Percentiles rank a stretch among this genome's conserved stretches.
phyloP scores from a whole-genome alignment of 2,329 filamentous ascomycete genomes.

The Talaromyces sp. region DNA sequence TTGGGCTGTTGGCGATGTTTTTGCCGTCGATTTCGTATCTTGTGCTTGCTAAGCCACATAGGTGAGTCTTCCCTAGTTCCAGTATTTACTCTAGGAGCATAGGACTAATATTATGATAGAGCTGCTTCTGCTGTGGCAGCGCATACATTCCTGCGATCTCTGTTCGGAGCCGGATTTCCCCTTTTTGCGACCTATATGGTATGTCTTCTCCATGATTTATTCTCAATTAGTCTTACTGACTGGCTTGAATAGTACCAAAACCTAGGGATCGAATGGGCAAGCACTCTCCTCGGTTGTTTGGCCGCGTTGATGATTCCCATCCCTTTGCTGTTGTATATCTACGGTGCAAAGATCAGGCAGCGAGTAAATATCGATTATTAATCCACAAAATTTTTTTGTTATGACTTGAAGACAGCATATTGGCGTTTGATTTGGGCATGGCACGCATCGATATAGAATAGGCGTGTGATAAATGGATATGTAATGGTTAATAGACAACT shows the following conservation, averaged over 20 bases:
- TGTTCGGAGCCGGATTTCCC: slow-evolving; percentile 36
- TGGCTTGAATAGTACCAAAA: slow-evolving; percentile 37
- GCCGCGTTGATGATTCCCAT: slow-evolving; percentile 39
- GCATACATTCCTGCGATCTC: slow-evolving; percentile 48
- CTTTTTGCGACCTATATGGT: slow-evolving; percentile 36
- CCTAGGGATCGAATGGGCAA: slow-evolving; percentile 42
- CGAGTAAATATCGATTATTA: slow-evolving; percentile 14
- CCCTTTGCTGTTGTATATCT: slow-evolving; percentile 40
- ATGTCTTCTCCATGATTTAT: slow-evolving; percentile 24
- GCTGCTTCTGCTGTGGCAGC: slow-evolving; percentile 57
- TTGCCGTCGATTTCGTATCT: slow-evolving; percentile 39
- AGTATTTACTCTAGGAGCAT: slow-evolving; percentile 37
- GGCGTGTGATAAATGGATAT: background rate
- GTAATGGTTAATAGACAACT: background rate
- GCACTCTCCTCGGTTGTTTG: slow-evolving; percentile 40
- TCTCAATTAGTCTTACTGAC: slow-evolving; percentile 41
- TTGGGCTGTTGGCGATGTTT: slow-evolving; percentile 59
- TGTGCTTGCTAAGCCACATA: slow-evolving; percentile 12
- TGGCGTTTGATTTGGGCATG: background rate
- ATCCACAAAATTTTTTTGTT: background rate
- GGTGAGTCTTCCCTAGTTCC: background rate
- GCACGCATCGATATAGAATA: background rate
- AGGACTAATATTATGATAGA: slow-evolving; percentile 62
- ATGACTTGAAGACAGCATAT: background rate
- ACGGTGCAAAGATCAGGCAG: slow-evolving; percentile 19